These are phyloP conservation scores for Glaciozyma martinii DNA, from an alignment of 768 basidiomycete species.

Conservation along the genomic window DNA sequence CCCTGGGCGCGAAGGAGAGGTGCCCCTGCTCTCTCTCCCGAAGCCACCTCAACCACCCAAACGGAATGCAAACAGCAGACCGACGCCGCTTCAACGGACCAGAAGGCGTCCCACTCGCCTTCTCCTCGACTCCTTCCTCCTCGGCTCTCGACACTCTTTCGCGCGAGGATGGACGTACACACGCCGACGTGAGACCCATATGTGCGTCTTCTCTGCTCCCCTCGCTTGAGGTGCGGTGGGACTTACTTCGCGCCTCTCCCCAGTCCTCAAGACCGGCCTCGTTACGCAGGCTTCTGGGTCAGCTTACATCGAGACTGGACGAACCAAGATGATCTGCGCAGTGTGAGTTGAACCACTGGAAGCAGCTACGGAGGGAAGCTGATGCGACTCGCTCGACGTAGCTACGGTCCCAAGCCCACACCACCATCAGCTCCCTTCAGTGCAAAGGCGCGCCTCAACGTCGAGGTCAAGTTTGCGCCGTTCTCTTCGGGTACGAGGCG, in stretches of 20 bases:
- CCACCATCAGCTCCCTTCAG: conserved; percentile 41
- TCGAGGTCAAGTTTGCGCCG: conserved; percentile 94
- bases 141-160: conserved; percentile 10
- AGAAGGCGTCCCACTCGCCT: conserved; percentile 59
- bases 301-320: conserved; percentile 87
- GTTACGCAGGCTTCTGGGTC: conserved; percentile 93
- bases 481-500: conserved; percentile 72
- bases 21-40: no score
- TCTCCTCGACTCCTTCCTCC: conserved; percentile 34
- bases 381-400: conserved; percentile 14
- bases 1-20: no score
- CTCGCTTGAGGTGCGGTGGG: neutral
- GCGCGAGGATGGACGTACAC: conserved; percentile 45
- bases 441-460: conserved; percentile 73
- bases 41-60: no score
- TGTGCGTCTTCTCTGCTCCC: conserved; percentile 48
- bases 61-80: conserved; percentile 50
- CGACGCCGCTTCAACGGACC: conserved; percentile 84
- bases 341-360: conserved; percentile 53
- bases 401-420: conserved; percentile 56
- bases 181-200: conserved; percentile 69
- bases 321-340: conserved; percentile 88
- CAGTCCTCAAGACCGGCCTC: conserved; percentile 81
- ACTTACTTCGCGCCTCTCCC: conserved; percentile 17
- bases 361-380: neutral